phyloP scores from a whole-genome alignment of 225 moss, liverwort and hornwort species.

The Straminergon stramineum region DNA sequence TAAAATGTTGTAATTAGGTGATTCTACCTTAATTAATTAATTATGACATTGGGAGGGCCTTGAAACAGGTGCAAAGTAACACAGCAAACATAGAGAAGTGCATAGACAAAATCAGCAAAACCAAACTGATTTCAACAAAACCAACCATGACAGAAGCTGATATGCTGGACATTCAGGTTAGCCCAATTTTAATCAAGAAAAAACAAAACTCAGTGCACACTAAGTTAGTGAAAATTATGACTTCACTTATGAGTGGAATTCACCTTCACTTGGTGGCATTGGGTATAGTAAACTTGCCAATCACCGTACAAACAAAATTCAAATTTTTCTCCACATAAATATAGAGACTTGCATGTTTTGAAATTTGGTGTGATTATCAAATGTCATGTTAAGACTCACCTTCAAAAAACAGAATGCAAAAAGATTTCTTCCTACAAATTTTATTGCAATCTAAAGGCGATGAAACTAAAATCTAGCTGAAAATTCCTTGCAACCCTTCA shows the following conservation, averaged over 20 bases:
- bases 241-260: not conserved
- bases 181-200: not conserved
- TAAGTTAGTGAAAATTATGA: not conserved
- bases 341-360: too few species aligned
- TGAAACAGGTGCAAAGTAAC: conserved; percentile 61
- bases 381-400: too few species aligned
- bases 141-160: conserved; percentile 36
- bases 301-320: too few species aligned
- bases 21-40: not conserved
- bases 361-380: too few species aligned
- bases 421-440: too few species aligned
- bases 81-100: conserved; percentile 70
- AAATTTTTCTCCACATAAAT: too few species aligned
- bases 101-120: conserved; percentile 53
- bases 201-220: not conserved
- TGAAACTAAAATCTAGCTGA: too few species aligned
- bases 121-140: conserved; percentile 47
- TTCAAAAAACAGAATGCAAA: too few species aligned
- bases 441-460: too few species aligned
- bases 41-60: not conserved
- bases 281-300: too few species aligned
- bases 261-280: not conserved
- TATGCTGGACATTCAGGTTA: conserved; percentile 63
- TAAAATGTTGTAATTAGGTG: not conserved
- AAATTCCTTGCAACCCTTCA: too few species aligned